Percentiles rank a stretch among this genome's conserved stretches.
These are phyloP conservation scores for Rubroboletus pulcherrimus DNA, from an alignment of 768 basidiomycete genomes.

Conservation along the genomic window DNA sequence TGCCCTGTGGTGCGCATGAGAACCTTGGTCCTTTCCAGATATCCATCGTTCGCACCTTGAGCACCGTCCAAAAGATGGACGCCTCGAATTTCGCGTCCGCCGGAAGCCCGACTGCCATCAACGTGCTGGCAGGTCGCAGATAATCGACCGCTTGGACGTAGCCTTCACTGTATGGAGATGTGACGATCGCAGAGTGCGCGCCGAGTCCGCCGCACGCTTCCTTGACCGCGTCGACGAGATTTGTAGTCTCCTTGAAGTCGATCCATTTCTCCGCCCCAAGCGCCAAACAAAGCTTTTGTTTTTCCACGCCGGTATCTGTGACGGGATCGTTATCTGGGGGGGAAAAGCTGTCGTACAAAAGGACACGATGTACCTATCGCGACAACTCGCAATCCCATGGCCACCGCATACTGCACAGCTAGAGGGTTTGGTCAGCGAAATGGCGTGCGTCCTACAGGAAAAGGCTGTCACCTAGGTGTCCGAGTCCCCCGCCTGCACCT, in stretches of 20 bases:
- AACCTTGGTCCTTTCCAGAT: too few species aligned
- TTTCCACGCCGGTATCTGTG: conserved; percentile 70
- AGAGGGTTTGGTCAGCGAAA: background rate
- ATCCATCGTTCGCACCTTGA: conserved; percentile 39
- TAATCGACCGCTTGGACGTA: conserved; percentile 67
- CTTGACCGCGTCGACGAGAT: conserved; percentile 64
- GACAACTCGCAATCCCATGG: conserved; percentile 75
- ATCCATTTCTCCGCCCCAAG: conserved; percentile 77
- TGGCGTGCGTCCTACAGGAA: too few species aligned
- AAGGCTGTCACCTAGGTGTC: conserved; percentile 57
- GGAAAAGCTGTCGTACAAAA: background rate
- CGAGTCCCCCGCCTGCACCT: conserved; percentile 80
- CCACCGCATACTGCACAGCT: conserved; percentile 78
- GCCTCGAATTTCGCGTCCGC: conserved; percentile 52
- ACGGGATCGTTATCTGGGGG: background rate
- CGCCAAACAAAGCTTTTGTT: conserved; percentile 53
- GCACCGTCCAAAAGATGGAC: conserved; percentile 69
- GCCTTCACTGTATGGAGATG: conserved; percentile 44
- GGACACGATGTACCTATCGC: conserved; percentile 49
- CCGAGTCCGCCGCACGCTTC: conserved; percentile 63
- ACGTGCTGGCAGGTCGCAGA: conserved; percentile 63
- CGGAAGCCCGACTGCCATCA: conserved; percentile 81
- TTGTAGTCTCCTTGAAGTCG: conserved; percentile 67
- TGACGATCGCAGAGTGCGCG: conserved; percentile 66
- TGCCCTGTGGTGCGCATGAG: conserved; percentile 18